Base-by-base conservation (phyloP, 495 filamentous ascomycete species). In the Lophiotrema nucula region DNA sequence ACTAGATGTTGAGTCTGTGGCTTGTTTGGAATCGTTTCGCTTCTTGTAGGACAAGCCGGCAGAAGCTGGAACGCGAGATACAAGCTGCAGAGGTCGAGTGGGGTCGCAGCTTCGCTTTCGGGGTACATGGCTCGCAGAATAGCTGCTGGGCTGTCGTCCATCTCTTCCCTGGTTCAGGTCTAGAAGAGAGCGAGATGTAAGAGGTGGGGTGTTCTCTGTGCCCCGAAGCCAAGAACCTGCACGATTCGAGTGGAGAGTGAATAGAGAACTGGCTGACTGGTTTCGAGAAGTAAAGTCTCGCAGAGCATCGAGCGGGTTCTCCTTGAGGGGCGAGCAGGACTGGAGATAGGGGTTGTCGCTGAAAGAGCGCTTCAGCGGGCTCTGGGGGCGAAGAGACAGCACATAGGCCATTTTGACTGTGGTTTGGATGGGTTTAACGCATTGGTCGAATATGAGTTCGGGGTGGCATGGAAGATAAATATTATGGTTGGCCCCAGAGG, bases 291-390 rank as follows among this genome's bases (percentile, higher is more conserved):
- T 44, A 44, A 63, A 42, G 42, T 51, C 47, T 27, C 33, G 53
- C 18, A 67, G 39, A 1, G 63, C 45, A 12, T 50, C 48, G 25
- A 19, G 31, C 8, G 52, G 38, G 15, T 26, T 28, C 12, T 68
- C 47, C n/a, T 51, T 45, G 0, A 62, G 50, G 31, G 65, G 48
- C 6, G 67, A 66, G 35, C 58, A 59, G 8, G 65, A 51, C 12
- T 45, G 56, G 35, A 66, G 31, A 44, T 60, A 66, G 25, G 65
- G 65, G 16, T 56, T 65, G 45, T 69, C 67, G 51, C 61, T 67
- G 58, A 69, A 69, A 19, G 61, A 63, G 25, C 65, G 67, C 37
- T 69, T 65, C 38, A 69, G 33, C 12, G 67, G 65, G 53, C 61
- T 69, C 24, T 67, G 56, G 3, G 67, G 61, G 10, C 60, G 60